Evolutionary conservation across 2,329 filamentous ascomycete species (phyloP).

Genomic region (Arthroderma sp.): DNA sequence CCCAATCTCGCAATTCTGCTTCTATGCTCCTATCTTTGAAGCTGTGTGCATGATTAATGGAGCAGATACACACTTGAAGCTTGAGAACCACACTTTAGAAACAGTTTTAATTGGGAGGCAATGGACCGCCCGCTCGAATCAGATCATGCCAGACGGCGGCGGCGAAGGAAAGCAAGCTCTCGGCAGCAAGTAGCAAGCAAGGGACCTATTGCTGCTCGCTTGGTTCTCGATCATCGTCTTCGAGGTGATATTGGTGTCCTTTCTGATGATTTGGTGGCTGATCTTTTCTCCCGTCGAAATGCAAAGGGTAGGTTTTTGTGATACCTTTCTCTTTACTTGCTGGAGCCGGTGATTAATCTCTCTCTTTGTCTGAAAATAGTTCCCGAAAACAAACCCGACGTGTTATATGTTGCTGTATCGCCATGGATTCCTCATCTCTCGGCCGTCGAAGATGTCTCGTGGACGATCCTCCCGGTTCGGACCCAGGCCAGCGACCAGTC

Average conservation of each 20-base stretch:
- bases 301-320: constrained; percentile 35
- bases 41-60: not conserved
- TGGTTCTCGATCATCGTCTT: constrained; percentile 74
- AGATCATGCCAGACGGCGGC: not conserved
- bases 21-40: no score
- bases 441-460: constrained; percentile 49
- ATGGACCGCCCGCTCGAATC: not conserved
- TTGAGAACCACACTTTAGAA: not conserved
- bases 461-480: constrained; percentile 73
- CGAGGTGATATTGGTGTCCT: constrained; percentile 75
- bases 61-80: not conserved
- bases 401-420: constrained; percentile 34
- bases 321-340: not conserved
- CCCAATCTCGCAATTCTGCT: no score
- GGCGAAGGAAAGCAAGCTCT: constrained; percentile 5
- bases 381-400: constrained; percentile 18
- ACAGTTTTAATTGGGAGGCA: no score
- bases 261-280: constrained; percentile 71
- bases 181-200: constrained; percentile 4
- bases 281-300: constrained; percentile 54
- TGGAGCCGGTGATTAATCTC: no score
- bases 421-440: constrained; percentile 30
- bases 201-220: constrained; percentile 60
- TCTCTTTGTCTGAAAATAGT: not conserved
- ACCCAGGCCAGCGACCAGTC: constrained; percentile 32